Evolutionary conservation across 2,329 filamentous ascomycete genomes (phyloP).

Genomic region (Elsinoe perseae): DNA sequence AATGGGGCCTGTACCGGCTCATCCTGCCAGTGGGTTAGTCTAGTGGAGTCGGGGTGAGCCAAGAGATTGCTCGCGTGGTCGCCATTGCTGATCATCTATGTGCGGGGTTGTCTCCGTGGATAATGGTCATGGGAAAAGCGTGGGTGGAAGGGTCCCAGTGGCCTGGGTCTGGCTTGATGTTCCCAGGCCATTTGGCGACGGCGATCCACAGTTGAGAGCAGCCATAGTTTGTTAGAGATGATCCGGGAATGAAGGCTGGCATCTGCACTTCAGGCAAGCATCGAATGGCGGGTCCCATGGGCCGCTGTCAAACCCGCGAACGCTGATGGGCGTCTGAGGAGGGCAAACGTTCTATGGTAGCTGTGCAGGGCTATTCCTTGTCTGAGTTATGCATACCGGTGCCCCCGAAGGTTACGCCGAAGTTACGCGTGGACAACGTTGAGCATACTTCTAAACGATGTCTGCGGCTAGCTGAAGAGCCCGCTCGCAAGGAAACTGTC

Average conservation of each 20-base stretch:
- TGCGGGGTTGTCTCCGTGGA: background rate
- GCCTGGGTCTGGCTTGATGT: background rate
- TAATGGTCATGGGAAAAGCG: background rate
- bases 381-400: slow-evolving; percentile 7
- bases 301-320: slow-evolving; percentile 13
- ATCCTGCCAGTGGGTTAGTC: background rate
- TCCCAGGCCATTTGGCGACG: background rate
- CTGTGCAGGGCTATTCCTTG: background rate
- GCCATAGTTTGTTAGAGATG: background rate
- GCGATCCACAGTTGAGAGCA: slow-evolving; percentile 1
- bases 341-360: background rate
- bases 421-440: background rate
- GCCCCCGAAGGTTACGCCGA: background rate
- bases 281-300: background rate
- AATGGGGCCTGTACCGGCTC: slow-evolving; percentile 1
- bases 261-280: background rate
- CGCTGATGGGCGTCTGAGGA: slow-evolving; percentile 9
- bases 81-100: slow-evolving; percentile 13
- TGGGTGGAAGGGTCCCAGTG: background rate
- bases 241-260: background rate
- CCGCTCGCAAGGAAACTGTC: slow-evolving; percentile 2
- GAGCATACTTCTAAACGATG: background rate
- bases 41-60: background rate
- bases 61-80: slow-evolving; percentile 13
- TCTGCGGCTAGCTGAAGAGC: background rate